Percentiles rank a stretch among this genome's conserved stretches.
Conservation (phyloP, 768 basidiomycete genomes). For the Holtermannia corniformis region DNA sequence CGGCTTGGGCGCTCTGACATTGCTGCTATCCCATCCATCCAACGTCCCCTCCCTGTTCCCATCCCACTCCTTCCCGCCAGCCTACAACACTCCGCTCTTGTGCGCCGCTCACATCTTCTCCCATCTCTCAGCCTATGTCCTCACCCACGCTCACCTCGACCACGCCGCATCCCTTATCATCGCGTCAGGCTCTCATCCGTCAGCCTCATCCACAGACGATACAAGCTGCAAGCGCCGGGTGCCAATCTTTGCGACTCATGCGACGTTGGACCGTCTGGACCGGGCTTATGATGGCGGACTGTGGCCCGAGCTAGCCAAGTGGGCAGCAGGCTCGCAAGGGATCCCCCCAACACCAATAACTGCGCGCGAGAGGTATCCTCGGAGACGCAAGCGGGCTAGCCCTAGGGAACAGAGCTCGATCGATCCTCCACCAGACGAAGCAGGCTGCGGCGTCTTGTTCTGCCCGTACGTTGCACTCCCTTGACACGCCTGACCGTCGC, state of each 20-base stretch:
- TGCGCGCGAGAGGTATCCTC: background rate
- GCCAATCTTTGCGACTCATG: conserved; percentile 23
- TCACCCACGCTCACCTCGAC: conserved; percentile 86
- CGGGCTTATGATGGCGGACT: conserved; percentile 31
- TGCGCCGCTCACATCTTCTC: conserved; percentile 38
- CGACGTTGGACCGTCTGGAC: conserved; percentile 23
- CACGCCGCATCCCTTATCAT: conserved; percentile 75
- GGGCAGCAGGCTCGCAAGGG: conserved; percentile 11
- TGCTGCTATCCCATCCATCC: conserved; percentile 46
- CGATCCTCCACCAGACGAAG: background rate
- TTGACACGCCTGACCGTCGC: background rate
- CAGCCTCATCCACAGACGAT: background rate
- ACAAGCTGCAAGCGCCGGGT: background rate
- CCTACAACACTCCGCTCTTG: conserved; percentile 21
- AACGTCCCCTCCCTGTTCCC: conserved; percentile 12
- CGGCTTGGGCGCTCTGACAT: conserved; percentile 65
- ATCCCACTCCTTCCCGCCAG: conserved; percentile 15
- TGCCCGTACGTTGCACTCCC: conserved; percentile 8
- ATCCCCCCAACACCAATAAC: background rate
- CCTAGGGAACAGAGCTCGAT: background rate
- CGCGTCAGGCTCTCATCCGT: conserved; percentile 62
- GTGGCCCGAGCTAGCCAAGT: conserved; percentile 38
- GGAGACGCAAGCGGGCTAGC: background rate
- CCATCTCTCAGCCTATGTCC: conserved; percentile 53
- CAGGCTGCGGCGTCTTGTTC: conserved; percentile 6